phyloP scores from a whole-genome alignment of 306 rosid species.

The Prunus mume region DNA sequence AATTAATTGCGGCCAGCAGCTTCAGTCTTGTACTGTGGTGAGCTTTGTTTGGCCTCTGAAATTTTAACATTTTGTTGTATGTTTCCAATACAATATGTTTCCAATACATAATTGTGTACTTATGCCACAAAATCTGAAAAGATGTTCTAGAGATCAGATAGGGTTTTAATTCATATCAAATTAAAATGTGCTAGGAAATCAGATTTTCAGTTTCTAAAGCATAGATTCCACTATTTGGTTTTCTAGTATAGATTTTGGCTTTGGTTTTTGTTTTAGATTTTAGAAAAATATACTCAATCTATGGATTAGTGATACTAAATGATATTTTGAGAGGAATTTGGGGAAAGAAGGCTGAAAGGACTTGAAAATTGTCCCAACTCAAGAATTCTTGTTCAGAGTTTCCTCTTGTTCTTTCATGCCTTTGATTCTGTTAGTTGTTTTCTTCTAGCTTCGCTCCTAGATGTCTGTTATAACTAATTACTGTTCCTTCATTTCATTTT shows the following conservation, averaged over 20 bases:
- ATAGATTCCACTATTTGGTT: not conserved
- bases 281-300: not conserved
- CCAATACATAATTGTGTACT: not conserved
- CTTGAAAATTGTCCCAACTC: not conserved
- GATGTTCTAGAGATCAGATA: not conserved
- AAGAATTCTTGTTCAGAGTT: not conserved
- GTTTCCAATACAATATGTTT: not conserved
- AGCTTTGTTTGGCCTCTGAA: slow-evolving; percentile 1
- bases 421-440: not conserved
- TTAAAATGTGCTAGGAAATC: not conserved
- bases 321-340: not conserved
- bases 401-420: not conserved
- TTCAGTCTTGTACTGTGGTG: slow-evolving; percentile 23
- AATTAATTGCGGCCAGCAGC: slow-evolving; percentile 16
- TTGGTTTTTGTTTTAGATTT: not conserved
- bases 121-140: not conserved
- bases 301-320: not conserved
- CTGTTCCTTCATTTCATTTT: not conserved
- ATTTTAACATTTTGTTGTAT: not conserved
- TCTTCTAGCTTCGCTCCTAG: not conserved
- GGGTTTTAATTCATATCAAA: not conserved
- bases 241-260: not conserved
- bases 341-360: not conserved
- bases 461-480: not conserved
- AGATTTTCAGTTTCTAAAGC: not conserved